These are phyloP conservation scores for Podospora tetraspora DNA, from an alignment of 495 filamentous ascomycete genomes.

Conservation along the genomic window DNA sequence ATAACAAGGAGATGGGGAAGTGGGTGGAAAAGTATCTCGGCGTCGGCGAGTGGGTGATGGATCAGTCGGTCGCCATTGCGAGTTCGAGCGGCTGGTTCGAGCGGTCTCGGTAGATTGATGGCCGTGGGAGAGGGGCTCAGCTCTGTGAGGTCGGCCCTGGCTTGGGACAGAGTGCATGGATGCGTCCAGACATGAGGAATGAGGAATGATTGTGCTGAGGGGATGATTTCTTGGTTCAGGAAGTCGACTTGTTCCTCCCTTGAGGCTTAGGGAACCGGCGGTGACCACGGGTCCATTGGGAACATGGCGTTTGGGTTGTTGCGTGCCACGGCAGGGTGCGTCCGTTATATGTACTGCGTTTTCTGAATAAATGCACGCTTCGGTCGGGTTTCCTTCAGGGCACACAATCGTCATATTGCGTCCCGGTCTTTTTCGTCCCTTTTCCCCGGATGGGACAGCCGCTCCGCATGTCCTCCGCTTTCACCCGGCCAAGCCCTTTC, in stretches of 20 bases:
- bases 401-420: not conserved
- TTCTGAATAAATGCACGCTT: not conserved
- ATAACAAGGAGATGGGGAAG: constrained; percentile 77
- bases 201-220: not conserved
- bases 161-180: not conserved
- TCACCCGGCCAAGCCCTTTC: not conserved
- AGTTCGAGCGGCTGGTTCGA: constrained; percentile 86
- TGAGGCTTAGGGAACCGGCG: not conserved
- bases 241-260: not conserved
- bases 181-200: not conserved
- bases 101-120: constrained; percentile 60
- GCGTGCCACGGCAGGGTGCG: not conserved
- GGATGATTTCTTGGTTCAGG: not conserved
- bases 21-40: constrained; percentile 95
- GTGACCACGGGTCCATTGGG: not conserved
- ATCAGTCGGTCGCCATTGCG: constrained; percentile 87
- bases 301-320: not conserved
- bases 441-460: not conserved
- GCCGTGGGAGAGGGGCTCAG: not conserved
- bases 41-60: constrained; percentile 97
- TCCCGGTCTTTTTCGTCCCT: not conserved
- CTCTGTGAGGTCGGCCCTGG: not conserved
- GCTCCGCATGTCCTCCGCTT: not conserved
- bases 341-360: not conserved
- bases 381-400: not conserved